These are phyloP conservation scores for Hericium rajendrae DNA, from an alignment of 768 basidiomycete species.

Conservation along the genomic window DNA sequence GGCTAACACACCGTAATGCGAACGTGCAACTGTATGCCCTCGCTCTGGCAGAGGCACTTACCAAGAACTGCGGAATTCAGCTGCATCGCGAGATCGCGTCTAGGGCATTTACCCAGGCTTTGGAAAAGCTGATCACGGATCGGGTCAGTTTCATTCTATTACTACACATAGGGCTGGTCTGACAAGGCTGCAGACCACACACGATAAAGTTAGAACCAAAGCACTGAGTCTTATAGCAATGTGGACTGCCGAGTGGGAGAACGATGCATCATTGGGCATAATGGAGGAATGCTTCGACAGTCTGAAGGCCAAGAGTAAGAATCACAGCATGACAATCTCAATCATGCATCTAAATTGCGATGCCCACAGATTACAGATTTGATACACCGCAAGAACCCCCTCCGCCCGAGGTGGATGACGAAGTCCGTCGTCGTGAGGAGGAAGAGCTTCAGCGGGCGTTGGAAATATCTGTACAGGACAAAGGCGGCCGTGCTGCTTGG, in stretches of 20 bases:
- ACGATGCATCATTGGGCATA: conserved; percentile 69
- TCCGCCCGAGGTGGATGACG: conserved; percentile 68
- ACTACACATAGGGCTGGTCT: not conserved
- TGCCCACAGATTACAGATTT: conserved; percentile 57
- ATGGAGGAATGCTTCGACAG: conserved; percentile 86
- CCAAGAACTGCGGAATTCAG: conserved; percentile 80
- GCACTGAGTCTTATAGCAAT: conserved; percentile 61
- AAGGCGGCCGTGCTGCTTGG: conserved; percentile 66
- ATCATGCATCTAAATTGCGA: not conserved
- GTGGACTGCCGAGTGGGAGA: conserved; percentile 82
- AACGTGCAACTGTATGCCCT: conserved; percentile 96
- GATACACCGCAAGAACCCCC: conserved; percentile 50
- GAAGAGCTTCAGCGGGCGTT: conserved; percentile 90
- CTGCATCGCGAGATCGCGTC: conserved; percentile 83
- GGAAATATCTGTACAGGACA: conserved; percentile 89
- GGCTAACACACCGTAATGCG: conserved; percentile 86
- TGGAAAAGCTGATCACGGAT: conserved; percentile 84
- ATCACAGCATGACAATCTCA: not conserved
- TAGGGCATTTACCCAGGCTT: conserved; percentile 79
- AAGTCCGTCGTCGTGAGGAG: conserved; percentile 76
- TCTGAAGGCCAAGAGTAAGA: conserved; percentile 73
- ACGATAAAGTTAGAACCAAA: conserved; percentile 81
- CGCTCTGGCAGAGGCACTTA: conserved; percentile 76
- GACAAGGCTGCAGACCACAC: conserved; percentile 56
- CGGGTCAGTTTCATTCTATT: conserved; percentile 39